phyloP scores from a whole-genome alignment of 164 flowering plant genomes.

The Hamamelis virginiana region DNA sequence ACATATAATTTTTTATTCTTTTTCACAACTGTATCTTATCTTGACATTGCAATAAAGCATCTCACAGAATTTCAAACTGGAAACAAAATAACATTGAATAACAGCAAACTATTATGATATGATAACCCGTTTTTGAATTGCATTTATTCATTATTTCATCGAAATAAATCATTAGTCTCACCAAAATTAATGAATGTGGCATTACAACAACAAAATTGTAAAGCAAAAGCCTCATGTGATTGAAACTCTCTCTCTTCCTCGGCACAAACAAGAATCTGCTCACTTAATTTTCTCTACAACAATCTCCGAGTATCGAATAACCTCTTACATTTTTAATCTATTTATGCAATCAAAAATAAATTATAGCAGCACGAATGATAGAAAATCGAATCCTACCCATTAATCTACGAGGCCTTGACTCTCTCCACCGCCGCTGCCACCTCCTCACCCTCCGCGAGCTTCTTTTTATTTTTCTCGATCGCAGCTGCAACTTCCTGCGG shows the following conservation, averaged over 20 bases:
- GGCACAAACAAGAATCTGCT: neutral
- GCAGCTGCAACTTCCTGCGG: constrained; percentile 81
- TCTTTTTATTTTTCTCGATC: constrained; percentile 78
- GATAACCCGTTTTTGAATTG: neutral
- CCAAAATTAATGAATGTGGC: neutral
- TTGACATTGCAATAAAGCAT: no score
- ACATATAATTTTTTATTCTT: no score
- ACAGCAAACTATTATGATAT: neutral
- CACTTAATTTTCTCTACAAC: neutral
- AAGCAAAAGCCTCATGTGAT: constrained; percentile 2
- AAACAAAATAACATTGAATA: neutral
- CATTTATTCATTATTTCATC: neutral
- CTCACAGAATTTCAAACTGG: neutral
- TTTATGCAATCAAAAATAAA: neutral
- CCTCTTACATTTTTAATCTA: neutral
- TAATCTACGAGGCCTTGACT: constrained; percentile 6
- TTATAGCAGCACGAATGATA: neutral
- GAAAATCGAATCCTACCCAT: constrained; percentile 6
- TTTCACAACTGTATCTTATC: no score
- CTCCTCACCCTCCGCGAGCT: constrained; percentile 23
- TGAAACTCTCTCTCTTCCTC: neutral
- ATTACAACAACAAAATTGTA: constrained; percentile 1
- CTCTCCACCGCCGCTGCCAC: constrained; percentile 18
- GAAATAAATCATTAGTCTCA: neutral
- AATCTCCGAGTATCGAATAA: neutral